Conservation (phyloP, 2,329 filamentous ascomycete species). For the Penicillium sp. region DNA sequence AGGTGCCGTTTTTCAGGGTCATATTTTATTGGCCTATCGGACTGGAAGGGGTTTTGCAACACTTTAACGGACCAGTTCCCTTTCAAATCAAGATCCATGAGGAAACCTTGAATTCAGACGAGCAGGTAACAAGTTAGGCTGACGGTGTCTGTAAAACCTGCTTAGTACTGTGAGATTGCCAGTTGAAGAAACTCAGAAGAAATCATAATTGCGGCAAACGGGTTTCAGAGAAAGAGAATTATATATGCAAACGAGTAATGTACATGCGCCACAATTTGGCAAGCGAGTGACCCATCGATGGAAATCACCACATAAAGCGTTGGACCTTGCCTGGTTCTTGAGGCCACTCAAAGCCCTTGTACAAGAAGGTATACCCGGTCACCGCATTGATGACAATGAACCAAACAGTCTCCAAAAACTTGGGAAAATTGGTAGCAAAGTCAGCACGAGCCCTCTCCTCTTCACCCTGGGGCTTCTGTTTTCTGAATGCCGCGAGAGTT, state of each 20-base stretch:
- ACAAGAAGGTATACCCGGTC: conserved; percentile 59
- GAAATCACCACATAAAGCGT: conserved; percentile 60
- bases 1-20: not conserved
- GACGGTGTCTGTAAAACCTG: not conserved
- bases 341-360: conserved; percentile 58
- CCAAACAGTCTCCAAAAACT: conserved; percentile 59
- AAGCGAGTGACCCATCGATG: not conserved
- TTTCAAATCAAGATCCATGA: not conserved
- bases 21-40: not conserved
- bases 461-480: conserved; percentile 25
- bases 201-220: not conserved
- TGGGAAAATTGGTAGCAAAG: conserved; percentile 29
- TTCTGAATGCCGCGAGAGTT: conserved; percentile 31
- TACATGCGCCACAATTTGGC: not conserved
- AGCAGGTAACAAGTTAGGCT: not conserved
- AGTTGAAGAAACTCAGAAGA: too few relatives aligned
- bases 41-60: not conserved
- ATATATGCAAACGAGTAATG: not conserved
- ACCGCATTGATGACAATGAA: conserved; percentile 54
- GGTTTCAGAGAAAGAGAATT: not conserved
- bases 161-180: not conserved
- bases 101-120: not conserved
- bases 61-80: not conserved
- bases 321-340: conserved; percentile 60
- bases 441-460: conserved; percentile 29